Conservation (phyloP, 2,329 filamentous ascomycete species). For the Orbilia javanica region DNA sequence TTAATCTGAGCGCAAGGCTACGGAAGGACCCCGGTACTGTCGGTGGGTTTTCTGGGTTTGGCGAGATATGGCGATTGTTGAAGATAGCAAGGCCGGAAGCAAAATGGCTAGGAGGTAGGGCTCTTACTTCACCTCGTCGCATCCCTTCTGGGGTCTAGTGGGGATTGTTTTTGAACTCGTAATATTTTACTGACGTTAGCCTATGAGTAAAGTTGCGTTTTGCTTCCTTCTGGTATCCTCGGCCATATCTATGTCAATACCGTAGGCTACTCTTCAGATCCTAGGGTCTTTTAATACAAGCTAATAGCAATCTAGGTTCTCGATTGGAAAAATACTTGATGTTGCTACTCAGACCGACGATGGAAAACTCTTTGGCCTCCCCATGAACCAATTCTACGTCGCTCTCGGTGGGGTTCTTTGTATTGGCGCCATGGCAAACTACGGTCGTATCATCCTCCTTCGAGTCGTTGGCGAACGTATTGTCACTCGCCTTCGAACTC, state of each 20-base stretch:
- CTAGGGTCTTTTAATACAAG: neutral
- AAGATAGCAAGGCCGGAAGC: slow-evolving; percentile 89
- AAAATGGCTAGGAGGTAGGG: slow-evolving; percentile 73
- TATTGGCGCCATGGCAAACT: slow-evolving; percentile 89
- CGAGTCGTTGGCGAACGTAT: slow-evolving; percentile 95
- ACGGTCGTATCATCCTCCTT: slow-evolving; percentile 90
- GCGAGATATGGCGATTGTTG: slow-evolving; percentile 86
- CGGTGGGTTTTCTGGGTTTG: slow-evolving; percentile 71
- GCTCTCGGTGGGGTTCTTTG: slow-evolving; percentile 80
- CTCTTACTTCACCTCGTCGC: neutral
- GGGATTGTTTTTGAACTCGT: neutral
- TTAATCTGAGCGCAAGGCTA: slow-evolving; percentile 88
- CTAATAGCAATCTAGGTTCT: slow-evolving; percentile 70
- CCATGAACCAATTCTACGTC: slow-evolving; percentile 87
- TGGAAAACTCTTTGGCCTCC: slow-evolving; percentile 84
- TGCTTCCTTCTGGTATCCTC: slow-evolving; percentile 89
- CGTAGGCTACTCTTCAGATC: slow-evolving; percentile 64
- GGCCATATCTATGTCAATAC: slow-evolving; percentile 92
- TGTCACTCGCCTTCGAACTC: slow-evolving; percentile 87
- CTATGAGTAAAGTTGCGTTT: slow-evolving; percentile 74
- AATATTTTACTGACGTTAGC: slow-evolving; percentile 11
- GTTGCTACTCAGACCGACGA: slow-evolving; percentile 80
- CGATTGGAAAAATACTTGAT: slow-evolving; percentile 94
- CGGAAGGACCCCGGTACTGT: slow-evolving; percentile 79
- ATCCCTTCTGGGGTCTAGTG: slow-evolving; percentile 4